phyloP scores from a whole-genome alignment of 768 basidiomycete species.

The Nidularia pulvinata region DNA sequence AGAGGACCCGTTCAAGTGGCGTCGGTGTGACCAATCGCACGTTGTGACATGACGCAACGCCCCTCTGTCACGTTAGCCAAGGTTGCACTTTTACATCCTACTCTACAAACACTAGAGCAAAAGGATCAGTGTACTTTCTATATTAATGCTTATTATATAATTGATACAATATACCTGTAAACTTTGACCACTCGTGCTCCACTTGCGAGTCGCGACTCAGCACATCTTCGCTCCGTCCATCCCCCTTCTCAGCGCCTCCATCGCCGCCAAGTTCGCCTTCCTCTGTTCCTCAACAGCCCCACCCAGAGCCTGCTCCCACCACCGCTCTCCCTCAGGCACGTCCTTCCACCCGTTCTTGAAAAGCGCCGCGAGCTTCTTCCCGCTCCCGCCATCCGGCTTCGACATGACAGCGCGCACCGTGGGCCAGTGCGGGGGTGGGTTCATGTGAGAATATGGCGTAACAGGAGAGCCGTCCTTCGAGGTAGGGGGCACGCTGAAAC shows the following conservation, averaged over 20 bases:
- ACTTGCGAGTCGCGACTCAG: not conserved
- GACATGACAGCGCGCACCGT: conserved; percentile 34
- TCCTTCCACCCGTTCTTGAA: conserved; percentile 62
- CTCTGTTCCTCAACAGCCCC: conserved; percentile 42
- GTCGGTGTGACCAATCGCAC: no score
- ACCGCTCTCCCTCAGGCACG: conserved; percentile 54
- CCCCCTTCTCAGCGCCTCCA: conserved; percentile 31
- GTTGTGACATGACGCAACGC: no score
- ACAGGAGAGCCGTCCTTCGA: conserved; percentile 2
- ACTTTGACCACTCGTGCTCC: not conserved
- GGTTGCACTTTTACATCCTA: no score
- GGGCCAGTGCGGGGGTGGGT: conserved; percentile 50
- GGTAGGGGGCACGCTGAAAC: conserved; percentile 38
- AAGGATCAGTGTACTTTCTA: no score
- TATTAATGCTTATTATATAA: not conserved
- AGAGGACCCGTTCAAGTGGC: no score
- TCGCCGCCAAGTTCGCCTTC: conserved; percentile 23
- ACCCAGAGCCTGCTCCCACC: conserved; percentile 68
- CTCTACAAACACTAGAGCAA: no score
- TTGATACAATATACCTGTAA: not conserved
- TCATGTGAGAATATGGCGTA: conserved; percentile 27
- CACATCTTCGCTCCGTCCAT: conserved; percentile 25
- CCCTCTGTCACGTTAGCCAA: no score
- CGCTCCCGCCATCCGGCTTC: conserved; percentile 27
- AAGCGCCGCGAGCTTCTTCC: conserved; percentile 41